Conservation (phyloP, 2,329 filamentous ascomycete genomes). For the Akanthomyces lecanii region DNA sequence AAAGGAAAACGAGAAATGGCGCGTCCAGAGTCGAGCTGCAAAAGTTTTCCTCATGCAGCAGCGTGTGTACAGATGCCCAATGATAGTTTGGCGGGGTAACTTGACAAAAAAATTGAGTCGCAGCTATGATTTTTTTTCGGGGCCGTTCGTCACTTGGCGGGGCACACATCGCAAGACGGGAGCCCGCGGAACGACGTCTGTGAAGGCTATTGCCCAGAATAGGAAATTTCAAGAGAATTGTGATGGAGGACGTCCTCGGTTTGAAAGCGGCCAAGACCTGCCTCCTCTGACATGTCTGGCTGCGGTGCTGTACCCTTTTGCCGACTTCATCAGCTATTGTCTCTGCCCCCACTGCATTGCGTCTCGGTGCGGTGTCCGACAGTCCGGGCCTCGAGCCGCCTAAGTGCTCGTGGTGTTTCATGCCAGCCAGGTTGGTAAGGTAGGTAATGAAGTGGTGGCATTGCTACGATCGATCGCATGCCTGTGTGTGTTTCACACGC, state of each 20-base stretch:
- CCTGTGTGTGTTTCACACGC: no score
- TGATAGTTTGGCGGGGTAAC: conserved; percentile 6
- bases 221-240: conserved; percentile 7
- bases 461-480: no score
- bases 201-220: background rate
- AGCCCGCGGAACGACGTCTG: conserved; percentile 4
- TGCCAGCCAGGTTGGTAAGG: no score
- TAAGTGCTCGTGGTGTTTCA: no score
- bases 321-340: background rate
- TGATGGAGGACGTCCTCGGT: background rate
- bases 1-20: conserved; percentile 12
- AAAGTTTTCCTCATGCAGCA: conserved; percentile 16
- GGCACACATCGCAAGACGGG: background rate
- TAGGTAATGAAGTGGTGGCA: no score
- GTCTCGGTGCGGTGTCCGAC: no score
- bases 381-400: no score
- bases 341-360: no score
- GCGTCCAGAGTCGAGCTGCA: conserved; percentile 9
- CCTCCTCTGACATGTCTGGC: background rate
- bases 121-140: background rate
- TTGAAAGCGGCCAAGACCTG: background rate
- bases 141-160: conserved; percentile 3
- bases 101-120: conserved; percentile 4
- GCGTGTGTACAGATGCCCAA: conserved; percentile 2
- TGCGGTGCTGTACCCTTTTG: background rate